These are phyloP conservation scores for Tulasnella sp. DNA, from an alignment of 768 basidiomycete genomes.

Conservation along the genomic window DNA sequence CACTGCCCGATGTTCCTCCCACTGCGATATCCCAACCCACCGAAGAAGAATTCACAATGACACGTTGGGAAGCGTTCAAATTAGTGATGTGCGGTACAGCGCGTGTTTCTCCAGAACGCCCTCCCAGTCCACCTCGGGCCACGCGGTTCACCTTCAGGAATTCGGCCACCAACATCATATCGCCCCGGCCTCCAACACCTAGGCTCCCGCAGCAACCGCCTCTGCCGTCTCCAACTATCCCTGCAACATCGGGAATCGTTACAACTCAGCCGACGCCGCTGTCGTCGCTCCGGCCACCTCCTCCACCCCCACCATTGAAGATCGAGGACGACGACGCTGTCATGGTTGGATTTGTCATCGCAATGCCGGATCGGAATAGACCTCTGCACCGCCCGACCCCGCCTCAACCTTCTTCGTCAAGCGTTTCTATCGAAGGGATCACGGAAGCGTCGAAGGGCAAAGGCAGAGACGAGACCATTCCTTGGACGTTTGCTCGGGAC, in stretches of 20 bases:
- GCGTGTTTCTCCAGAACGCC: background rate
- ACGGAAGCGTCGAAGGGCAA: background rate
- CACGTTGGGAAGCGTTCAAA: conserved; percentile 15
- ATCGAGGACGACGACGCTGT: background rate
- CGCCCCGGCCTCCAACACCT: background rate
- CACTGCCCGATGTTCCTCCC: background rate
- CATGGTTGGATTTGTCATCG: background rate
- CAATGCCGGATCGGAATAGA: background rate
- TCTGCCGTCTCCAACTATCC: background rate
- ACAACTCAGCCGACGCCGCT: background rate
- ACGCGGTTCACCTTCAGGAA: conserved; percentile 1
- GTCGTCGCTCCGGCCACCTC: background rate
- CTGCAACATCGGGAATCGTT: background rate
- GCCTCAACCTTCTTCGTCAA: background rate
- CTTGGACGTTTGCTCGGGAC: background rate
- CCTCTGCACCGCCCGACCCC: background rate
- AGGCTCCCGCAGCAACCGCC: background rate
- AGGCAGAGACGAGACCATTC: background rate
- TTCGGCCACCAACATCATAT: background rate
- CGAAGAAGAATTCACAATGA: background rate
- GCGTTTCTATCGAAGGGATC: background rate
- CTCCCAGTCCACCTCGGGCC: background rate
- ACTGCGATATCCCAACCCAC: background rate
- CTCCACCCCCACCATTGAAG: background rate
- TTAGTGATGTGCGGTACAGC: conserved; percentile 3